Evolutionary conservation across 78 protist genomes (phyloP).

Genomic region (Bodo saltans): DNA sequence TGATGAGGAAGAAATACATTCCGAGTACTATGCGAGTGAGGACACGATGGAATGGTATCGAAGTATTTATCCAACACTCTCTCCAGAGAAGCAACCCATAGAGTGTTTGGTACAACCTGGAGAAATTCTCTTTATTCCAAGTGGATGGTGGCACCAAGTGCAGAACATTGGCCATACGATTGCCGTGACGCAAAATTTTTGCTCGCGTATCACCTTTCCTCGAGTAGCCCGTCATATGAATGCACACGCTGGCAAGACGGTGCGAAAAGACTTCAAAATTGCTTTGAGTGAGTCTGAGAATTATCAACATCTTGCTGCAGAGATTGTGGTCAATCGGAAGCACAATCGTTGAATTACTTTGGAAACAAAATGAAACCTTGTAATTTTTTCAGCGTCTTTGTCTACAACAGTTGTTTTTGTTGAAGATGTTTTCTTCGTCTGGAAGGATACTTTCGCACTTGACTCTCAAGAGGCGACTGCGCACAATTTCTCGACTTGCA

Average conservation of each 20-base stretch:
- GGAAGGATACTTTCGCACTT: no score
- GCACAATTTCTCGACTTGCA: no score
- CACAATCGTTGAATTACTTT: no score
- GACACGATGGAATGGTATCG: constrained; percentile 21
- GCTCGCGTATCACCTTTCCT: constrained; percentile 1
- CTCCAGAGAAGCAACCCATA: not conserved
- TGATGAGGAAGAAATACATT: not conserved
- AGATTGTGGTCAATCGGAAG: no score
- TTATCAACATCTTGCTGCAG: no score
- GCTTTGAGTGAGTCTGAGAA: not conserved
- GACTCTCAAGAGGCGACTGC: no score
- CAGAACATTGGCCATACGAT: constrained; percentile 1
- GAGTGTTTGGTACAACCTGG: constrained; percentile 4
- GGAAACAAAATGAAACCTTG: no score
- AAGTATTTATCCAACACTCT: not conserved
- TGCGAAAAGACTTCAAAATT: not conserved
- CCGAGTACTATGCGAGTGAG: constrained; percentile 17
- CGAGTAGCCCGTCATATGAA: not conserved
- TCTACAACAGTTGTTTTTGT: no score
- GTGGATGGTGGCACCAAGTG: constrained; percentile 28
- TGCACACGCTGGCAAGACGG: not conserved
- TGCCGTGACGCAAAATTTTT: constrained; percentile 22
- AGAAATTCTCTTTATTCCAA: constrained; percentile 14
- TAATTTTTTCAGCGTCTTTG: no score
- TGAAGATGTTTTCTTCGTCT: no score